phyloP scores from a whole-genome alignment of 345 rosid genomes.

The Raphanus raphanistrum region DNA sequence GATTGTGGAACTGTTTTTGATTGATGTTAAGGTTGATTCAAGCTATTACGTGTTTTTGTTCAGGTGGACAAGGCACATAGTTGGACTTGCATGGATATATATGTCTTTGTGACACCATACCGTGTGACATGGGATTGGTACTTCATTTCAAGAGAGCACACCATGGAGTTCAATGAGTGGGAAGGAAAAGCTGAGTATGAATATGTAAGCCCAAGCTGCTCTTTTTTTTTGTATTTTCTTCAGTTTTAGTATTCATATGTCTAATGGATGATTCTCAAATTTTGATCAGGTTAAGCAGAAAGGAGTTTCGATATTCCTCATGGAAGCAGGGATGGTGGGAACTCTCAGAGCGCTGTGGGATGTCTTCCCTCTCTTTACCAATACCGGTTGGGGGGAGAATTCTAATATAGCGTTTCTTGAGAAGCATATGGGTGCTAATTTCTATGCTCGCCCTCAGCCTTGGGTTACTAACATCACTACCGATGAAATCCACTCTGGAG shows the following conservation, averaged over 20 bases:
- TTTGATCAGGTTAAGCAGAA: conserved; percentile 68
- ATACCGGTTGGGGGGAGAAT: conserved; percentile 94
- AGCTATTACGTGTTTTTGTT: conserved; percentile 12
- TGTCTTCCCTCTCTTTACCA: conserved; percentile 92
- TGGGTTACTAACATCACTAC: conserved; percentile 68
- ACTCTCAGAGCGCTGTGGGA: conserved; percentile 94
- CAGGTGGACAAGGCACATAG: conserved; percentile 86
- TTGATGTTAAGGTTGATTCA: conserved; percentile 12
- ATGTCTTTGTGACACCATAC: conserved; percentile 92
- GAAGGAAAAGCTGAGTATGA: conserved; percentile 85
- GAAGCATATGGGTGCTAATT: conserved; percentile 88
- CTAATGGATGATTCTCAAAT: background rate
- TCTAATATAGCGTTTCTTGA: conserved; percentile 76
- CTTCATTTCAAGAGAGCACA: conserved; percentile 77
- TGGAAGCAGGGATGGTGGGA: conserved; percentile 98
- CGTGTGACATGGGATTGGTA: conserved; percentile 97
- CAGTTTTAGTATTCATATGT: background rate
- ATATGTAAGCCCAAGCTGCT: conserved; percentile 54
- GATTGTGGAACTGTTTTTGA: background rate
- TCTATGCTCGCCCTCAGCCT: conserved; percentile 76
- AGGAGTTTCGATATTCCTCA: conserved; percentile 92
- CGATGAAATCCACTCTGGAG: conserved; percentile 84
- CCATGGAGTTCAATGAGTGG: conserved; percentile 77
- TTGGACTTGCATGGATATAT: conserved; percentile 97
- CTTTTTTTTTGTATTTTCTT: background rate